A percentile compares a stretch with the other conserved stretches of the same genome.
Evolutionary conservation across 345 rosid genomes (phyloP).

Genomic region (Corchorus olitorius): DNA sequence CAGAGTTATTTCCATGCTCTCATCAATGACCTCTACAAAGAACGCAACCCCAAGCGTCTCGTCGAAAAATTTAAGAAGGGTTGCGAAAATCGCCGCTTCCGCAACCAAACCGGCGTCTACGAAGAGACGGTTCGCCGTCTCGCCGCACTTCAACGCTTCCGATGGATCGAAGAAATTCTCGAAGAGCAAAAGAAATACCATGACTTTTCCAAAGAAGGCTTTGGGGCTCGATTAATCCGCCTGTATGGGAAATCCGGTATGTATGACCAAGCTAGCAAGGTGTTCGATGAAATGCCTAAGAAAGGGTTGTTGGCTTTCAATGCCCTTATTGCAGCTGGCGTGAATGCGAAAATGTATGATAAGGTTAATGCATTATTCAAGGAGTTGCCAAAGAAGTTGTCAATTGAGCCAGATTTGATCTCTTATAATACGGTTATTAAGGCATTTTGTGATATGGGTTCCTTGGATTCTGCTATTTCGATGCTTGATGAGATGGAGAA

Average conservation of each 20-base stretch:
- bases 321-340: slow-evolving; percentile 56
- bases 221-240: slow-evolving; percentile 48
- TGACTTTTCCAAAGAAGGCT: slow-evolving; percentile 60
- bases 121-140: slow-evolving; percentile 61
- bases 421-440: slow-evolving; percentile 61
- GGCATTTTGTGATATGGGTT: slow-evolving; percentile 56
- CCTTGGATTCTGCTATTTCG: slow-evolving; percentile 40
- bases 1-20: slow-evolving; percentile 15
- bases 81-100: slow-evolving; percentile 51
- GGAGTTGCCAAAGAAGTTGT: slow-evolving; percentile 49
- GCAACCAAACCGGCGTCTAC: slow-evolving; percentile 50
- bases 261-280: slow-evolving; percentile 61
- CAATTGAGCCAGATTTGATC: slow-evolving; percentile 49
- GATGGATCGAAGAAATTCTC: slow-evolving; percentile 37
- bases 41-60: slow-evolving; percentile 55
- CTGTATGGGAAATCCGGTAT: slow-evolving; percentile 60
- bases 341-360: slow-evolving; percentile 54
- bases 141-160: slow-evolving; percentile 45
- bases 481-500: slow-evolving; percentile 61
- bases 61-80: slow-evolving; percentile 65
- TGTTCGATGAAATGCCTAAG: slow-evolving; percentile 80
- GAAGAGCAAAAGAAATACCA: slow-evolving; percentile 68
- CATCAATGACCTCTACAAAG: slow-evolving; percentile 38
- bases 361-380: slow-evolving; percentile 40
- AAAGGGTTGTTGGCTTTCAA: slow-evolving; percentile 60